These are phyloP conservation scores for Lophium mytilinum DNA, from an alignment of 495 filamentous ascomycete species.

Conservation along the genomic window DNA sequence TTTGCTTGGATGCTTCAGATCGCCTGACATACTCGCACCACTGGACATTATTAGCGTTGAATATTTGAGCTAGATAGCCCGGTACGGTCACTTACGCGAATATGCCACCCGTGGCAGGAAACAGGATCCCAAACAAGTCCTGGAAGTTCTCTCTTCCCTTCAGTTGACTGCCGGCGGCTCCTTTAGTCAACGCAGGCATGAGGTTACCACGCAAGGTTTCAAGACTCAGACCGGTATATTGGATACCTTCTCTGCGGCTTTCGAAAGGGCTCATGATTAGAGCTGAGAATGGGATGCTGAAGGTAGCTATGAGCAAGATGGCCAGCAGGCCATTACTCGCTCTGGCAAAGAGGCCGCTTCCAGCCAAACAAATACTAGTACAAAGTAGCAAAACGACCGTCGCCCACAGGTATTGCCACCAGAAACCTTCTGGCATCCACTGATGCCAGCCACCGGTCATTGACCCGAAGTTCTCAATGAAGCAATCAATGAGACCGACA, in stretches of 20 bases:
- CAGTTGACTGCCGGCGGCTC: constrained; percentile 59
- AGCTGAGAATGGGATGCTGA: constrained; percentile 75
- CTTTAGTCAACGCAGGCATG: constrained; percentile 56
- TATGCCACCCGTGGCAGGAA: constrained; percentile 73
- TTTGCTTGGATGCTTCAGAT: constrained; percentile 74
- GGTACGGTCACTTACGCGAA: constrained; percentile 45
- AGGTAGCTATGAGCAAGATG: constrained; percentile 63
- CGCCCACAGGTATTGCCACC: constrained; percentile 73
- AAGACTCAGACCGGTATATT: constrained; percentile 68
- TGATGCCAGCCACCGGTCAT: constrained; percentile 50
- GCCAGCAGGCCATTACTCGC: constrained; percentile 73
- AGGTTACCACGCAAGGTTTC: constrained; percentile 65
- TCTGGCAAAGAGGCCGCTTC: constrained; percentile 71
- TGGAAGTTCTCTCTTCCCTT: constrained; percentile 66
- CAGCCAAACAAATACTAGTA: constrained; percentile 69
- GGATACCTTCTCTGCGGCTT: constrained; percentile 50
- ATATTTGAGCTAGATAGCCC: constrained; percentile 5
- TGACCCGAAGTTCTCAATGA: constrained; percentile 66
- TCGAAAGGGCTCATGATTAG: constrained; percentile 59
- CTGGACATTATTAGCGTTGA: constrained; percentile 24
- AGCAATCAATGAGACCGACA: constrained; percentile 76
- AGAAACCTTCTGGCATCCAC: constrained; percentile 61
- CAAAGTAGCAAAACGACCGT: constrained; percentile 65
- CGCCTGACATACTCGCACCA: constrained; percentile 87
- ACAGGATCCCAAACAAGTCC: constrained; percentile 78